Evolutionary conservation across 2,329 filamentous ascomycete species (phyloP), one percentile per base, ranked within the genome.

Genomic region (Endothia cerciana): DNA sequence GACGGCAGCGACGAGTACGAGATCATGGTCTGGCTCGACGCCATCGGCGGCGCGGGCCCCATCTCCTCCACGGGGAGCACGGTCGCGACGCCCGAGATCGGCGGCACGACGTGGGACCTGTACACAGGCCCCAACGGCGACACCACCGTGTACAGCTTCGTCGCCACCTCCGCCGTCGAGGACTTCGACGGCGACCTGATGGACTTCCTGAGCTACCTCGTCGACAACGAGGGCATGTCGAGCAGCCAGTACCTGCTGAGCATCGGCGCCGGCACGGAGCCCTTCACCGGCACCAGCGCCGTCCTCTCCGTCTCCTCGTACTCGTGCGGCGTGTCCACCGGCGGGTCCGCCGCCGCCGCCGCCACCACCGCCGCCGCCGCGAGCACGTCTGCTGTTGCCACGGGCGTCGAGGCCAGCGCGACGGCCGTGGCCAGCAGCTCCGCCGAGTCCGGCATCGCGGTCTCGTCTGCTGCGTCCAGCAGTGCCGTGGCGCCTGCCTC

Each of bases 11-110:
- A 82, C 25, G 77, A 85, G 71, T 87, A 87, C 73, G 87, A 89
- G 75, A 81, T 89, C 73, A 89, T 89, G 87, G 80, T 89, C 72
- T 89, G 87, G 87, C 78, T 88, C 53, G 83, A 79, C 2, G 80
- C 82, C 4, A 77, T 86, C 56, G 87, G 86, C 33, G 85, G 85
- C 63, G 86, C 86, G 1, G 83, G 84, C 0, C 86, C 87, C 41
- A 88, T 89, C 77, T 82, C 80, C 56, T 70, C 74, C 47, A 82
- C 78, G 8, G 85, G 85, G 61, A 80, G 76, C 40, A 70, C 84
- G 4, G 79, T 88, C 68, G 85, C 83, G 2, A 86, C 80, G 0
- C 78, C 82, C 17, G 85, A 78, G 13, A 78, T 90, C 64, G 84
- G 74, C 38, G 86, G 85, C 47, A 74, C 77, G 28, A 75, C 72